Evolutionary conservation across 2,329 filamentous ascomycete species (phyloP), one percentile per base, ranked within the genome.

Genomic region (Aspergillus novoparasiticus): DNA sequence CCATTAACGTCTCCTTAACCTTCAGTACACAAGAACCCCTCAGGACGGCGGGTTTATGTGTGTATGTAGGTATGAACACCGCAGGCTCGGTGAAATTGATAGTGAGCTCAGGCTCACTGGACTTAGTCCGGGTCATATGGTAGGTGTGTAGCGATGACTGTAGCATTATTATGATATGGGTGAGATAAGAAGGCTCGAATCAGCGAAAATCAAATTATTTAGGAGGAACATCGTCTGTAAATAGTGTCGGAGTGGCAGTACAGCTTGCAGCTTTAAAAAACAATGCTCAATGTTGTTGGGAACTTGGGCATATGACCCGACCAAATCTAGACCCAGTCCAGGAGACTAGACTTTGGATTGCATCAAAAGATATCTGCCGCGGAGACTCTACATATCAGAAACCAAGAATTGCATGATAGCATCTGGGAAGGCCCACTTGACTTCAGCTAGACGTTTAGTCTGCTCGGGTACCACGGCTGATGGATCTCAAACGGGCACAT

Each of bases 31-130:
- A 67, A 53, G 34, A 46, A n/a, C 65, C 65, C 26, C 65, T 56
- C 34, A 67, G 58, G 14, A 67, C 65, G 16, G 61, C 60, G n/a
- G 65, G 63, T 16, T 65, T 67, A 54, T 67, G 57, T 19, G 63
- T 59, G 14, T 54, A 59, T 9, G 60, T 61, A 28, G 65, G 65
- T 8, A 65, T 60, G 46, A 67, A 67, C 14, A 67, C 39, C 14
- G 65, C 65, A 3, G 65, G 65, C 30, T 67, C 65, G 16, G 63
- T 63, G 26, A 63, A 41, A 5, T 51, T 59, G 6, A 67, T 39
- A 3, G 59, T 61, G 39, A 67, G 56, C 14, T 41, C 58, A 28
- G 59, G 34, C 26, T 63, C 61, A 36, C 3, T 36, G 19, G 61
- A 41, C n/a, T 36, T 59, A 23, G 43, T 32, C 21, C 56, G 50